Evolutionary conservation across 1,139 yeast species (phyloP).

Genomic region (Geotrichum histeridarum): DNA sequence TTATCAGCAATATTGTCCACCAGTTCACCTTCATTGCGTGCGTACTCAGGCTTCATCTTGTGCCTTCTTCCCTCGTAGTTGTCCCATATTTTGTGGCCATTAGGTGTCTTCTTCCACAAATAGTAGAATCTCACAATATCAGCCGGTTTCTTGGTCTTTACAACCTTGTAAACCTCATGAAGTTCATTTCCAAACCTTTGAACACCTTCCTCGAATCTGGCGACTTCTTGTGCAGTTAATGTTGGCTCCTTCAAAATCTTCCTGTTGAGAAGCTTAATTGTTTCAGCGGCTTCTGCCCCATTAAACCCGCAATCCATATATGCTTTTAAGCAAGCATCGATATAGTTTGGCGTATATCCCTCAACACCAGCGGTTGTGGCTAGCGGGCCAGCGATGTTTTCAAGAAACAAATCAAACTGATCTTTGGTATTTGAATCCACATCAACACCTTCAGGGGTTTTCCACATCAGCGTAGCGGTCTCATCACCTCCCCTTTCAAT

Average conservation of each 20-base stretch:
- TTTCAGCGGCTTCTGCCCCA: conserved; percentile 43
- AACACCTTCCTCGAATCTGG: conserved; percentile 71
- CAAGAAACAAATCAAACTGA: conserved; percentile 51
- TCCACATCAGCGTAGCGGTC: conserved; percentile 70
- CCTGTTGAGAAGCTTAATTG: conserved; percentile 48
- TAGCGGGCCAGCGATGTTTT: conserved; percentile 47
- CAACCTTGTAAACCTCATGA: conserved; percentile 63
- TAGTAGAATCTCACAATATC: conserved; percentile 83
- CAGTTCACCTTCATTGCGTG: conserved; percentile 24
- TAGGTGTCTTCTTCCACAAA: conserved; percentile 81
- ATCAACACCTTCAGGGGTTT: conserved; percentile 34
- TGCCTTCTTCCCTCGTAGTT: conserved; percentile 67
- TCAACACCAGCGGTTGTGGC: conserved; percentile 52
- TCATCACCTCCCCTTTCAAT: conserved; percentile 80
- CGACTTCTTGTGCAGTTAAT: conserved; percentile 56
- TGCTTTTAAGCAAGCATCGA: conserved; percentile 62
- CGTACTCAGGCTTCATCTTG: conserved; percentile 41
- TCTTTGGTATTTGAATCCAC: conserved; percentile 22
- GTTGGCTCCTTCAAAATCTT: conserved; percentile 69
- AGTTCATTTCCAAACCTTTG: conserved; percentile 72
- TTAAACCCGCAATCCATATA: conserved; percentile 53
- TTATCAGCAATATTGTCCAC: conserved; percentile 56
- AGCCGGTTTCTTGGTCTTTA: conserved; percentile 62
- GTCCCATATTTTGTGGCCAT: conserved; percentile 79
- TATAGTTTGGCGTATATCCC: conserved; percentile 60